Conservation (phyloP, 108 stramenopile species). For the Chaetoceros tenuissimus region DNA sequence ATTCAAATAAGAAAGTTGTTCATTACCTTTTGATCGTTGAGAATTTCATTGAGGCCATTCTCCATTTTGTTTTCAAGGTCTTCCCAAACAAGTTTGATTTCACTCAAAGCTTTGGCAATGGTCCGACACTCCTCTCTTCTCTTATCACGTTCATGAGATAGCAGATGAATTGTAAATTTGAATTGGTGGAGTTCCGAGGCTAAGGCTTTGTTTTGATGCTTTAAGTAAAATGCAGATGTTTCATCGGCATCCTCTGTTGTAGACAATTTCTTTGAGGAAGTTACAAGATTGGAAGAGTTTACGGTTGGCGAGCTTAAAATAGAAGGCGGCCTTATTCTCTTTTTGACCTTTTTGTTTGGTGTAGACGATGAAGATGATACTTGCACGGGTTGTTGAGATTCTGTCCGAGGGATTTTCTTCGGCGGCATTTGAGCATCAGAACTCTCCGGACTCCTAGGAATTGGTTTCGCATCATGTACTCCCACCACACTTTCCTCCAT, state of each 20-base stretch:
- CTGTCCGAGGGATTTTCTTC: background rate
- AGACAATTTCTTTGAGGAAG: conserved; percentile 18
- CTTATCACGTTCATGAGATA: conserved; percentile 58
- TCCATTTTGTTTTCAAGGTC: conserved; percentile 34
- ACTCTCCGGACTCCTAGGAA: background rate
- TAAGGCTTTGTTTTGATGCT: conserved; percentile 71
- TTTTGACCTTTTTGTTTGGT: conserved; percentile 23
- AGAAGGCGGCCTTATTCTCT: background rate
- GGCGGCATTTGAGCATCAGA: conserved; percentile 4
- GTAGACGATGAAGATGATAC: conserved; percentile 8
- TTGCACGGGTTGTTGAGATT: conserved; percentile 1
- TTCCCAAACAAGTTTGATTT: conserved; percentile 35
- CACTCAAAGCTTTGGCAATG: conserved; percentile 27
- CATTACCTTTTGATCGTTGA: too few species aligned
- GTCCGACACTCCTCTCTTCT: conserved; percentile 48
- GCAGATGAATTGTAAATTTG: conserved; percentile 35
- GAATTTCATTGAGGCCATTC: conserved; percentile 1
- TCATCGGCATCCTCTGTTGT: conserved; percentile 35
- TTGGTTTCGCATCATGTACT: conserved; percentile 9
- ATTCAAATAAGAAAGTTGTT: conserved; percentile 4
- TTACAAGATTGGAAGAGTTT: conserved; percentile 1
- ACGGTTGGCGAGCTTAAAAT: too few species aligned
- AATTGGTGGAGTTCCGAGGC: conserved; percentile 56
- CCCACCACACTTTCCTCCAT: background rate
- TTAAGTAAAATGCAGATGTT: conserved; percentile 47